Evolutionary conservation across 805 yeast genomes (phyloP).

Genomic region (Ascoidea tarda): DNA sequence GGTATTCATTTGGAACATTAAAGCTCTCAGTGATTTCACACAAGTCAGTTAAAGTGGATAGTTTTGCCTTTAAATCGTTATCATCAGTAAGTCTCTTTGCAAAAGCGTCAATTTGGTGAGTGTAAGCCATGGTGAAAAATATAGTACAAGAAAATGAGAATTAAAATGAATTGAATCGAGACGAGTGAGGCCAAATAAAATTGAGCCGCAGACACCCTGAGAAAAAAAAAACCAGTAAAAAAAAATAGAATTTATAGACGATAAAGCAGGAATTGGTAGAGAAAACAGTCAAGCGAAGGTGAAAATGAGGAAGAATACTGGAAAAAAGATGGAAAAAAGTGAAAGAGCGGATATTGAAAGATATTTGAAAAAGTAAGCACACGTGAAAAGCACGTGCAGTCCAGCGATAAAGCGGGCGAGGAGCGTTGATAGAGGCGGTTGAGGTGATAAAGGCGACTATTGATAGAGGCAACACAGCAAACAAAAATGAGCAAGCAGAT

Average conservation of each 20-base stretch:
- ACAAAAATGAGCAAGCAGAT: neutral
- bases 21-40: constrained; percentile 79
- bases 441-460: too few species aligned
- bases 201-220: neutral
- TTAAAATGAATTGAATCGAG: neutral
- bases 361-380: too few species aligned
- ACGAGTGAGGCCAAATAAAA: neutral
- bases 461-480: too few species aligned
- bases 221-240: too few species aligned
- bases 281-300: neutral
- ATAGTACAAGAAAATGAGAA: neutral
- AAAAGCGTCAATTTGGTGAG: constrained; percentile 49
- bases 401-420: too few species aligned
- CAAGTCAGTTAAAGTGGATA: constrained; percentile 63
- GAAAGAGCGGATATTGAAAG: neutral
- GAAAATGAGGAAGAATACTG: neutral
- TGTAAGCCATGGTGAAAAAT: constrained; percentile 18
- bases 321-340: neutral
- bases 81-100: constrained; percentile 46
- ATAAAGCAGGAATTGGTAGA: too few species aligned
- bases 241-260: too few species aligned
- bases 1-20: constrained; percentile 72
- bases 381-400: too few species aligned
- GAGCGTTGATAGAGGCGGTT: too few species aligned
- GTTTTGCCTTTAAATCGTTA: constrained; percentile 44